Evolutionary conservation across 164 flowering plant genomes (phyloP), one percentile per base, ranked within the genome.

Genomic region (Stephania japonica): DNA sequence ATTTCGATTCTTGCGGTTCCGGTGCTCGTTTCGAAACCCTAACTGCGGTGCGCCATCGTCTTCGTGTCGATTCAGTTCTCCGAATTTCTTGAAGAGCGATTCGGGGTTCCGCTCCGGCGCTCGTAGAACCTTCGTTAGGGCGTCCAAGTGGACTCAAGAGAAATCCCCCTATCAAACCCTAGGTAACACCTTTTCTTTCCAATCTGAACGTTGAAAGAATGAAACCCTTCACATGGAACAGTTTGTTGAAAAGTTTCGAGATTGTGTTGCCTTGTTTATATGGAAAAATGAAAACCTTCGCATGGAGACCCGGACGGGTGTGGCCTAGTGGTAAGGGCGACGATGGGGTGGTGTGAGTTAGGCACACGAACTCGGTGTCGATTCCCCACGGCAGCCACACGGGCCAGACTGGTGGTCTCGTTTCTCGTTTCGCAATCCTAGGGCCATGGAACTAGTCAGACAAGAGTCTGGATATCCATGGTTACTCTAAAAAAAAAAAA

Each of bases 91-190:
- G 3, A 64, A 76, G 72, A 74, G 21, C 41, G 84, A 80, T 26
- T 72, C 79, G 0, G 73, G 81, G 71, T 81, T 81, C 67, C 85
- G 91, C 4, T 42, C 79, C 53, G 75, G 72, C 73, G 89, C 87
- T 74, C 79, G 89, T 82, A 84, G 90, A 69, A 86, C 85, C 18
- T 65, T 83, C 41, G 84, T 80, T 59, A 81, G 84, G 73, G 93
- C 89, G n/a, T 83, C 95, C 50, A 89, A 87, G 67, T 91, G 97
- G 98, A 75, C 78, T 6, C 84, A 86, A 1, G 83, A 82, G 65
- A 91, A 81, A 76, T 90, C 97, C 44, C 98, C 98, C 0, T 93
- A 92, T 47, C 91, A 90, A 47, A 89, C 89, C 21, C 90, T 92
- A 1, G 97, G 97, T 92, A 83, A 74, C 5, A 65, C 8, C 65